Percentiles rank a stretch among this genome's conserved stretches.
Conservation (phyloP, 352 stramenopile genomes). For the Pythium folliculosum region DNA sequence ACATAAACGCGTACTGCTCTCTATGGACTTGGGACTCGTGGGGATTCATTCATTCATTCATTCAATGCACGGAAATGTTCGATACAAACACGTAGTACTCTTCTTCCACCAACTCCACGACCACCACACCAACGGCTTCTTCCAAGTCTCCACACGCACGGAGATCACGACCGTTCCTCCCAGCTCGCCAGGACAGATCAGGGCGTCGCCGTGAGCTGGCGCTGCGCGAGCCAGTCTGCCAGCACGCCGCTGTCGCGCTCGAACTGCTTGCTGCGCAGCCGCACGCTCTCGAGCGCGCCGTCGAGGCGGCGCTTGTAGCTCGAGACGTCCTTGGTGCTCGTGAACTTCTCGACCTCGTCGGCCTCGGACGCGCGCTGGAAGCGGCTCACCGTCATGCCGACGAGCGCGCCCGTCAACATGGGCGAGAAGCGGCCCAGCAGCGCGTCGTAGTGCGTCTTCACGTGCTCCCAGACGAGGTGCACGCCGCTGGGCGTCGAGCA, state of each 20-base stretch:
- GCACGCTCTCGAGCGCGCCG: conserved; percentile 56
- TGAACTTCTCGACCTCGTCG: conserved; percentile 56
- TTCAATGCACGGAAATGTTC: too few species aligned
- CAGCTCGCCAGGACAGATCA: too few species aligned
- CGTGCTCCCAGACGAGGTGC: conserved; percentile 62
- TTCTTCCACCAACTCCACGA: too few species aligned
- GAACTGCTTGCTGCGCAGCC: conserved; percentile 51
- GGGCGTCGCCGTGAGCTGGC: not conserved
- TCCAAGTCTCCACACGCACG: too few species aligned
- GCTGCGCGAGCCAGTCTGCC: conserved; percentile 49
- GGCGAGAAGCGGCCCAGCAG: conserved; percentile 61
- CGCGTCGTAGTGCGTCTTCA: conserved; percentile 64
- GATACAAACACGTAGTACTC: too few species aligned
- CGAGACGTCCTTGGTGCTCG: conserved; percentile 53
- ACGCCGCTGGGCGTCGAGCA: conserved; percentile 15
- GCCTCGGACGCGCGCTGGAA: conserved; percentile 58
- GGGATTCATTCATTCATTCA: too few species aligned
- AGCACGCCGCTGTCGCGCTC: conserved; percentile 47
- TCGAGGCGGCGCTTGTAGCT: conserved; percentile 58
- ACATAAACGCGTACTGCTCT: too few species aligned
- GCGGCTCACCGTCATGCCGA: conserved; percentile 37
- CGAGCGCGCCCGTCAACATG: conserved; percentile 49
- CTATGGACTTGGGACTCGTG: too few species aligned
- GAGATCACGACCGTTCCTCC: too few species aligned
- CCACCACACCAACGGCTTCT: too few species aligned